A percentile compares a stretch with the other conserved stretches of the same genome.
These are phyloP conservation scores for Xylaria polymorpha DNA, from an alignment of 2,329 filamentous ascomycete genomes.

Conservation along the genomic window DNA sequence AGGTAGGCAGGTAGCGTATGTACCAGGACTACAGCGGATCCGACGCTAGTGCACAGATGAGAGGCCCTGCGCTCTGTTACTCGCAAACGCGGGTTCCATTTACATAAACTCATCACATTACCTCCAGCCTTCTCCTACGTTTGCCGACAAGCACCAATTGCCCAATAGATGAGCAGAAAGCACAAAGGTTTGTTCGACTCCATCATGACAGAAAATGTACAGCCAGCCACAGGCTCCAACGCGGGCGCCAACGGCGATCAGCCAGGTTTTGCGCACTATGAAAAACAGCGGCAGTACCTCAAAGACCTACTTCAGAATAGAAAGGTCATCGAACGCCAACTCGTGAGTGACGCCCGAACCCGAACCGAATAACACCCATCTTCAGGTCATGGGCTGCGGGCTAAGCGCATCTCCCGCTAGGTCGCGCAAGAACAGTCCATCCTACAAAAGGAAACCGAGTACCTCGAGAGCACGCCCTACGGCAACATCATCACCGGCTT, in stretches of 20 bases:
- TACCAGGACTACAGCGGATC: background rate
- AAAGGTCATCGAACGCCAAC: conserved; percentile 45
- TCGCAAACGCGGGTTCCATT: background rate
- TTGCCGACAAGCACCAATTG: background rate
- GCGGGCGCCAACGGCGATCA: conserved; percentile 43
- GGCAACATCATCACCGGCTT: conserved; percentile 99
- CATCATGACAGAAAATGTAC: conserved; percentile 50
- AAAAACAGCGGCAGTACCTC: conserved; percentile 61
- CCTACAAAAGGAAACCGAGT: conserved; percentile 82
- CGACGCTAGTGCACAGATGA: background rate
- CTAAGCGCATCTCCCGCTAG: conserved; percentile 51
- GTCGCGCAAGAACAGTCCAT: conserved; percentile 81
- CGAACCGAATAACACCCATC: background rate
- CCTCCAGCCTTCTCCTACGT: background rate
- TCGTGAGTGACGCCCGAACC: conserved; percentile 40
- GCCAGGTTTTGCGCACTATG: conserved; percentile 56
- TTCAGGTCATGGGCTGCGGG: background rate
- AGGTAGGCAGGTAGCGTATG: too few relatives aligned
- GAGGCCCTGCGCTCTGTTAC: too few relatives aligned
- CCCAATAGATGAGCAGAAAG: background rate
- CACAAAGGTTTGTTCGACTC: background rate
- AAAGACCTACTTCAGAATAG: conserved; percentile 58
- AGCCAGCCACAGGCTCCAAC: conserved; percentile 40
- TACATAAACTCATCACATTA: background rate
- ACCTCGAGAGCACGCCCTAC: conserved; percentile 87